Base-by-base conservation (phyloP, 306 rosid genomes). In the Styphnolobium japonicum region DNA sequence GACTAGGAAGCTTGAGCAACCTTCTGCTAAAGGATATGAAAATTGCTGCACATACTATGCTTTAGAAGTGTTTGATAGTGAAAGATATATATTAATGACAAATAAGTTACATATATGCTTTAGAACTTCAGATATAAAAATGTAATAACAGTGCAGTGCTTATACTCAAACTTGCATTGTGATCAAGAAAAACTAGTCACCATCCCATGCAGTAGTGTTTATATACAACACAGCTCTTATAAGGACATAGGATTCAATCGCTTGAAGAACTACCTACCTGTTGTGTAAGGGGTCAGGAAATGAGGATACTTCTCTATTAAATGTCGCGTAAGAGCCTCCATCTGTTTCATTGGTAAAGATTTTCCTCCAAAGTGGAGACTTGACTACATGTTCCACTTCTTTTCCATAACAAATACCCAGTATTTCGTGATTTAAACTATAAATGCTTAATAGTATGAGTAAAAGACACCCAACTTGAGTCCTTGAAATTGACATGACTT, bases 261-360 rank as follows among this genome's bases (percentile, higher is more conserved):
- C 14, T 48, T 58, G 80, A 56, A 67, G 77, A 82, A 57, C 90
- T 85, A 88, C 78, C 78, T 55, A 72, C 90, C 89, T 89, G 87
- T 92, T 92, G 86, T 92, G 97, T 78, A 92, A 85, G 12, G 97
- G 97, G 53, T 92, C 97, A 42, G 97, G 94, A 75, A 88, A 64
- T 77, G 92, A 88, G n/a, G 97, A 94, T 62, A 92, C 97, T 82
- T 80, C 51, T 82, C 97, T 88, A 48, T 85, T 71, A 37, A 43
- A 34, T 4, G 88, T 36, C 5, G 79, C 76, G 37, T 81, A 88
- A 78, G 80, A 71, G 40, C 81, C 87, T 71, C 68, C 53, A 56
- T 67, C 66, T 48, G 33, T 67, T 34, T 31, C 75, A 57, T 67
- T 58, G 7, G 43, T 36, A 46, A 77, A 68, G 75, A 76, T 80